These are phyloP conservation scores for Agrocybe praecox DNA, from an alignment of 768 basidiomycete species.

Conservation along the genomic window DNA sequence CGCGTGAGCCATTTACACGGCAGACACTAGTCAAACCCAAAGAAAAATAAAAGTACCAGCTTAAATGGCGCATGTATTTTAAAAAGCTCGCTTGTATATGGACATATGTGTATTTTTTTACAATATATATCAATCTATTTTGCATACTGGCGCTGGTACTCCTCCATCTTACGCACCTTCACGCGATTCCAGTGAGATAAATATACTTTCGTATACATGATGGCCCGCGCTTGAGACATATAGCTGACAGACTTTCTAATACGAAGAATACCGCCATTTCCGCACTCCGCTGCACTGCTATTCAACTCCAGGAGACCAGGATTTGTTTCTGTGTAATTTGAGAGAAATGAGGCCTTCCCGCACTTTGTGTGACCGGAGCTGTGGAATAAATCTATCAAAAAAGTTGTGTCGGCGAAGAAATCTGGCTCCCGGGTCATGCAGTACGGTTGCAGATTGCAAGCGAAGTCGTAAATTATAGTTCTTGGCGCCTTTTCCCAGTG, in stretches of 20 bases:
- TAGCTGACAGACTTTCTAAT: constrained; percentile 21
- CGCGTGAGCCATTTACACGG: no score
- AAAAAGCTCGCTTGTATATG: no score
- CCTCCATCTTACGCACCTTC: background rate
- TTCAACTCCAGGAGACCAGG: constrained; percentile 25
- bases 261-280: constrained; percentile 25
- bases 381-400: constrained; percentile 23
- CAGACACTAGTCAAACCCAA: no score
- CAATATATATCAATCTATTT: no score
- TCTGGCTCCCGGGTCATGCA: no score
- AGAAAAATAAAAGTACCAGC: no score
- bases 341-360: constrained; percentile 25
- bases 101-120: no score
- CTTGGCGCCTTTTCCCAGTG: no score
- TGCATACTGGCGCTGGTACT: no score
- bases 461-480: no score
- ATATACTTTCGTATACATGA: constrained; percentile 25
- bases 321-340: constrained; percentile 26
- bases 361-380: constrained; percentile 28
- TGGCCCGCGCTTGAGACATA: constrained; percentile 18
- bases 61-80: no score
- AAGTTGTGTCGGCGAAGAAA: constrained; percentile 13
- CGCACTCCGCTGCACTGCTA: constrained; percentile 34
- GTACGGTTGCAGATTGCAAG: no score
- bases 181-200: constrained; percentile 17